Evolutionary conservation across 2,329 filamentous ascomycete genomes (phyloP).

Genomic region (Verticillium isaacii): DNA sequence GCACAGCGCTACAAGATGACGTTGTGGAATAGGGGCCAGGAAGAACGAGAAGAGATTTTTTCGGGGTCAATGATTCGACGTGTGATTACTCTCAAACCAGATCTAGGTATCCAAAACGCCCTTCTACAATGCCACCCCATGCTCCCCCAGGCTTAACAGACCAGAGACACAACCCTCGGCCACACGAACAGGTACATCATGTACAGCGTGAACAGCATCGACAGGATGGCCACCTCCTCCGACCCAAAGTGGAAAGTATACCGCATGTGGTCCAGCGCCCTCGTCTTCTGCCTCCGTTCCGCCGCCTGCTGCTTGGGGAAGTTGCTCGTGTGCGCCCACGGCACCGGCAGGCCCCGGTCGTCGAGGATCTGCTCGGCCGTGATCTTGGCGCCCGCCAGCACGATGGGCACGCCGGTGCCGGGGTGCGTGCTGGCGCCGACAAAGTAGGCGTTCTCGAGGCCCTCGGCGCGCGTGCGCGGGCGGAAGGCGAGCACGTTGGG

Average conservation of each 20-base stretch:
- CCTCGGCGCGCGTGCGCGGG: constrained; percentile 50
- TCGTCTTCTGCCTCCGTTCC: constrained; percentile 1
- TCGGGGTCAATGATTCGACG: too few relatives aligned
- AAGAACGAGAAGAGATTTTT: too few relatives aligned
- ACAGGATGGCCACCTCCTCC: constrained; percentile 10
- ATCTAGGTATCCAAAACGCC: background rate
- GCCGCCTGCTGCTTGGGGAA: background rate
- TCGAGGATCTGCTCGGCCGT: constrained; percentile 38
- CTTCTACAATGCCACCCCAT: background rate
- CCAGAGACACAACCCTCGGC: background rate
- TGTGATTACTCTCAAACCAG: background rate
- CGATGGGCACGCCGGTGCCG: constrained; percentile 71
- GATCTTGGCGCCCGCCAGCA: constrained; percentile 64
- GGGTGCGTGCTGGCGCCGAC: constrained; percentile 73
- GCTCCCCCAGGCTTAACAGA: background rate
- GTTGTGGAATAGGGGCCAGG: too few relatives aligned
- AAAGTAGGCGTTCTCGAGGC: constrained; percentile 56
- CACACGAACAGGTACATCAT: background rate
- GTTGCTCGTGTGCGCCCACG: constrained; percentile 18
- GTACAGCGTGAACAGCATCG: background rate
- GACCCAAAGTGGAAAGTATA: constrained; percentile 11
- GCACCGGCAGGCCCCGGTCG: constrained; percentile 21
- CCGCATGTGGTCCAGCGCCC: constrained; percentile 7
- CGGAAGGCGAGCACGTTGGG: constrained; percentile 68
- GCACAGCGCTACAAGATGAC: too few relatives aligned